phyloP scores from a whole-genome alignment of 331 rosid species.

The Acacia concinna region DNA sequence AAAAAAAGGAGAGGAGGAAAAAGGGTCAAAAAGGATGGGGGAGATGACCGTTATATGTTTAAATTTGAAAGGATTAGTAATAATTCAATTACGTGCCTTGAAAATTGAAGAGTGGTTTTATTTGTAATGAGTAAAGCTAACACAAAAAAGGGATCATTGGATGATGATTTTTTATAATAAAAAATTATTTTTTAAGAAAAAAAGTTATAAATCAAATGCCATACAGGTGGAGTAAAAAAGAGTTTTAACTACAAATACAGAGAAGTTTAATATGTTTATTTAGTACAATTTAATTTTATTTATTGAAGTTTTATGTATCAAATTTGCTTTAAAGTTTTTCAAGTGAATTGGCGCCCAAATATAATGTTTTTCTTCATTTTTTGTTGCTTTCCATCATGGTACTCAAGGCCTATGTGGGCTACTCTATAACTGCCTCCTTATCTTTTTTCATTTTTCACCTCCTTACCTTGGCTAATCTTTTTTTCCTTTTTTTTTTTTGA shows the following conservation, averaged over 20 bases:
- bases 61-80: constrained; percentile 47
- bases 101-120: background rate
- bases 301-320: constrained; percentile 18
- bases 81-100: background rate
- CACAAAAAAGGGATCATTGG: background rate
- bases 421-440: background rate
- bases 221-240: too few species aligned
- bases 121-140: background rate
- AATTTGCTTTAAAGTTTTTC: constrained; percentile 2
- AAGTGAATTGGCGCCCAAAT: constrained; percentile 45
- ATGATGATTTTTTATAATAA: background rate
- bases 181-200: background rate
- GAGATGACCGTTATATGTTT: constrained; percentile 64
- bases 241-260: background rate
- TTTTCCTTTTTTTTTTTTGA: background rate
- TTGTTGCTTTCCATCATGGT: constrained; percentile 34
- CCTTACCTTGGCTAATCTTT: constrained; percentile 12
- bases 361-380: constrained; percentile 32
- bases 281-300: background rate
- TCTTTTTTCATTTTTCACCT: constrained; percentile 25
- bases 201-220: background rate
- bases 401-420: constrained; percentile 14
- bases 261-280: background rate
- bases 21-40: constrained; percentile 40
- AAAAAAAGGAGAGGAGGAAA: background rate